Conservation (phyloP, 1,284 basidiomycete genomes). For the Cutaneotrichosporon daszewskae region DNA sequence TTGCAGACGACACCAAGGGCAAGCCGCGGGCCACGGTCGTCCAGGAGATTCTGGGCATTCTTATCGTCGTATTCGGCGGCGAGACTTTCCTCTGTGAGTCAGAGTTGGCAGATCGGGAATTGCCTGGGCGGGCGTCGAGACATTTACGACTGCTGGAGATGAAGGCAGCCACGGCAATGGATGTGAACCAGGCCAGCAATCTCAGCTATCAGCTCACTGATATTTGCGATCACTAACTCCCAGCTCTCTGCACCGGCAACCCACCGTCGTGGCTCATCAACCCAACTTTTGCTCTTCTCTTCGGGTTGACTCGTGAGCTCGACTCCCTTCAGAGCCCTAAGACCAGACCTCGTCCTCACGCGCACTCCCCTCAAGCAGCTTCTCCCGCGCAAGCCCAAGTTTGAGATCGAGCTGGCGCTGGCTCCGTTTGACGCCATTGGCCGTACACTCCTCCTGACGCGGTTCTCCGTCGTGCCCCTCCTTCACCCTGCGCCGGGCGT, state of each 20-base stretch:
- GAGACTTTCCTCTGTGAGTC: conserved; percentile 46
- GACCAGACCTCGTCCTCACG: conserved; percentile 36
- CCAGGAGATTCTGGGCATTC: conserved; percentile 41
- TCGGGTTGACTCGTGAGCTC: conserved; percentile 32
- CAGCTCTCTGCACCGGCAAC: conserved; percentile 35
- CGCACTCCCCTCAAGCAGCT: conserved; percentile 34
- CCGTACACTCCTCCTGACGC: conserved; percentile 43
- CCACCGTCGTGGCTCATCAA: conserved; percentile 43
- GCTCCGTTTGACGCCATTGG: conserved; percentile 43
- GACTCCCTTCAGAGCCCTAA: not conserved
- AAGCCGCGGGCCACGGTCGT: conserved; percentile 25
- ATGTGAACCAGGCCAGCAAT: not conserved
- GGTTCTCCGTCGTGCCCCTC: conserved; percentile 40
- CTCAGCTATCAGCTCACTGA: not conserved
- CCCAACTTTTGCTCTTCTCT: conserved; percentile 37
- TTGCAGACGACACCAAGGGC: conserved; percentile 21
- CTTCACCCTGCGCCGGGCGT: conserved; percentile 9
- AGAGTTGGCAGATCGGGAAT: too few relatives aligned
- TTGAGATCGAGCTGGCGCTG: conserved; percentile 32
- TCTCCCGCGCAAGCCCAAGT: conserved; percentile 31
- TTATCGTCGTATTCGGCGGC: conserved; percentile 44
- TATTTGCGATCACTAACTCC: not conserved
- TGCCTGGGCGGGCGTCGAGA: too few relatives aligned
- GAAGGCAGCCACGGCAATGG: too few relatives aligned
- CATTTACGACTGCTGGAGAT: too few relatives aligned